A percentile compares a stretch with the other conserved stretches of the same genome.
These are phyloP conservation scores for Arabis alpina DNA, from an alignment of 345 rosid species.

Conservation along the genomic window DNA sequence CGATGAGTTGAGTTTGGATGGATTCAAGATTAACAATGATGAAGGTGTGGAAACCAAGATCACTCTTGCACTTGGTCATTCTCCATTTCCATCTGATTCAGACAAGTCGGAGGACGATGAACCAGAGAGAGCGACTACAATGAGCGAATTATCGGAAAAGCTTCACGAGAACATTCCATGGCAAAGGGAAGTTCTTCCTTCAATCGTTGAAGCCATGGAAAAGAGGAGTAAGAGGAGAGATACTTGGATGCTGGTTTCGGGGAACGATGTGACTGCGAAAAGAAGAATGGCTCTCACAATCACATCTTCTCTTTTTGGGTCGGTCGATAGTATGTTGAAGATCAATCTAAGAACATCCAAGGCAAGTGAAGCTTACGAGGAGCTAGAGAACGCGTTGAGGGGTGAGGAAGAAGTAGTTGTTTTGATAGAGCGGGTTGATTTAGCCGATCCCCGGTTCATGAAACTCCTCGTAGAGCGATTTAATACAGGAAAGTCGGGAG, in stretches of 20 bases:
- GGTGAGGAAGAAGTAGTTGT: constrained; percentile 50
- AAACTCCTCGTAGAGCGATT: constrained; percentile 57
- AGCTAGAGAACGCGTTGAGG: constrained; percentile 42
- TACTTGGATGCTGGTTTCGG: constrained; percentile 66
- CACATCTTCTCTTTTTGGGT: constrained; percentile 61
- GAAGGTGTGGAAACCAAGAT: constrained; percentile 69
- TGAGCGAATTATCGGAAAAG: constrained; percentile 41
- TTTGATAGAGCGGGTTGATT: constrained; percentile 66
- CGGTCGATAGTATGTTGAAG: constrained; percentile 53
- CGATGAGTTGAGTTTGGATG: constrained; percentile 61
- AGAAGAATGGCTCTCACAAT: constrained; percentile 72
- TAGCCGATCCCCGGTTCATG: constrained; percentile 57
- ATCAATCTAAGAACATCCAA: constrained; percentile 44
- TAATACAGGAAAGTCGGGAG: constrained; percentile 46
- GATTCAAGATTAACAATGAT: constrained; percentile 52
- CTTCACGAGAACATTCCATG: constrained; percentile 74
- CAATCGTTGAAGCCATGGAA: constrained; percentile 54
- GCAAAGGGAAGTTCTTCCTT: constrained; percentile 63
- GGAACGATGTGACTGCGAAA: constrained; percentile 72
- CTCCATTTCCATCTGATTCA: constrained; percentile 47
- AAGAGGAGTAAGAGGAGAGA: constrained; percentile 42
- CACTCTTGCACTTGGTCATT: constrained; percentile 78
- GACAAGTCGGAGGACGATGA: constrained; percentile 44
- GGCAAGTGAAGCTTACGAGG: constrained; percentile 43
- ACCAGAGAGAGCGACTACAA: not conserved